Evolutionary conservation across 1,139 yeast species (phyloP).

Genomic region (Geotrichum candidum): DNA sequence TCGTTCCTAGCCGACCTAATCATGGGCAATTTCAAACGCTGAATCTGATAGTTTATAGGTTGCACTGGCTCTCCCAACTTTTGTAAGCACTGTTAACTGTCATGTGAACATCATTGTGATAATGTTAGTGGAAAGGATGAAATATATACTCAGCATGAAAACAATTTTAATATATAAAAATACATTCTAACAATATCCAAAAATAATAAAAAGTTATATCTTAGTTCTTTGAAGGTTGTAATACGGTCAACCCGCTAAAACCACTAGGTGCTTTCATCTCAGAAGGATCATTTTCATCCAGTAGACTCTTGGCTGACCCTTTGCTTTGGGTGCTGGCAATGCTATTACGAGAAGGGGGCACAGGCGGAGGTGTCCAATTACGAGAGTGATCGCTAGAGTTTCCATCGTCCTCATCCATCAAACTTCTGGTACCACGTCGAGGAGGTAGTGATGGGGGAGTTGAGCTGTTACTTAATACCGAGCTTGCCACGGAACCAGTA

Average conservation of each 20-base stretch:
- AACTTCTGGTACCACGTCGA: constrained; percentile 6
- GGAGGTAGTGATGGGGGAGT: constrained; percentile 16
- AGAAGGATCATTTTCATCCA: constrained; percentile 14
- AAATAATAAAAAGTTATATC: background rate
- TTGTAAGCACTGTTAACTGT: too few relatives aligned
- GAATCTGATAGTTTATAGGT: too few relatives aligned
- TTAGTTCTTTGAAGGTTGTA: constrained; percentile 10
- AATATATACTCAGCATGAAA: background rate
- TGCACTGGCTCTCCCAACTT: too few relatives aligned
- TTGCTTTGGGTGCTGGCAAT: constrained; percentile 1
- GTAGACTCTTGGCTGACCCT: constrained; percentile 10
- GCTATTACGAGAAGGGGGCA: constrained; percentile 10
- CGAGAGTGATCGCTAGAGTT: constrained; percentile 2
- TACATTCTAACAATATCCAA: background rate
- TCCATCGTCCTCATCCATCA: constrained; percentile 12
- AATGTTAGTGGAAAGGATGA: too few relatives aligned
- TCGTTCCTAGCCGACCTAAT: too few relatives aligned
- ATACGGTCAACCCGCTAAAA: constrained; percentile 9
- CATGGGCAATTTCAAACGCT: too few relatives aligned
- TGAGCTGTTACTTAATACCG: background rate
- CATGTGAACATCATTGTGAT: too few relatives aligned
- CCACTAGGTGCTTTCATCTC: constrained; percentile 9
- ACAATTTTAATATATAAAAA: background rate
- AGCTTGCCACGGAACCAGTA: background rate
- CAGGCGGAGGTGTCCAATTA: constrained; percentile 16